A percentile compares a stretch with the other conserved stretches of the same genome.
These are phyloP conservation scores for Quercus variabilis DNA, from an alignment of 306 rosid genomes.

Conservation along the genomic window DNA sequence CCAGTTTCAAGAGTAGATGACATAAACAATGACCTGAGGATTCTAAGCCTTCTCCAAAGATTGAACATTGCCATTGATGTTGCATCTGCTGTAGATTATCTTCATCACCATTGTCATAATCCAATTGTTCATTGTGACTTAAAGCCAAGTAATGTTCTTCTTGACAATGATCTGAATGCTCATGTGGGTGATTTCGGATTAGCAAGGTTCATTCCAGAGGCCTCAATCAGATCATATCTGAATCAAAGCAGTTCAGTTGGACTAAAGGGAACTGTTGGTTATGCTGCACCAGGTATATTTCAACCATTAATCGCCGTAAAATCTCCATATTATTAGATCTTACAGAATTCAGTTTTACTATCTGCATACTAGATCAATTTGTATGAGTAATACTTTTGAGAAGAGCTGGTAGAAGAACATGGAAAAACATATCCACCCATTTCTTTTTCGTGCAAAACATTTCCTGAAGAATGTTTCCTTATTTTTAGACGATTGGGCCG, in stretches of 20 bases:
- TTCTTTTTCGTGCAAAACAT: no score
- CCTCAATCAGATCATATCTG: neutral
- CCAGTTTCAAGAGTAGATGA: neutral
- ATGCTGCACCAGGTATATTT: slow-evolving; percentile 17
- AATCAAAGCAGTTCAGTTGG: slow-evolving; percentile 11
- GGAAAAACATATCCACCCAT: no score
- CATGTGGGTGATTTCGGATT: slow-evolving; percentile 18
- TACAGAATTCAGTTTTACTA: neutral
- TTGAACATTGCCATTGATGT: slow-evolving; percentile 15
- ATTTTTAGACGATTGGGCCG: no score
- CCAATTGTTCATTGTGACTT: slow-evolving; percentile 6
- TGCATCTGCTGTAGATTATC: slow-evolving; percentile 14
- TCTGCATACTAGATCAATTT: neutral
- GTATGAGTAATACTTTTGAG: neutral
- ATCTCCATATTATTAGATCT: neutral
- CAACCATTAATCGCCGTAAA: neutral
- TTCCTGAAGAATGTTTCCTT: no score
- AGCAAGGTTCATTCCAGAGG: neutral
- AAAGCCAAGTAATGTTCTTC: neutral
- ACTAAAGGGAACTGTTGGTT: slow-evolving; percentile 16
- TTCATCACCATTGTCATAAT: neutral
- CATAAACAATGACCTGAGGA: neutral
- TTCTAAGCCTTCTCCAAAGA: neutral
- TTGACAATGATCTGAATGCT: slow-evolving; percentile 1
- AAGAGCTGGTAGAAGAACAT: neutral